Conservation (phyloP, 2,329 filamentous ascomycete genomes). For the Penicillium thymicola region DNA sequence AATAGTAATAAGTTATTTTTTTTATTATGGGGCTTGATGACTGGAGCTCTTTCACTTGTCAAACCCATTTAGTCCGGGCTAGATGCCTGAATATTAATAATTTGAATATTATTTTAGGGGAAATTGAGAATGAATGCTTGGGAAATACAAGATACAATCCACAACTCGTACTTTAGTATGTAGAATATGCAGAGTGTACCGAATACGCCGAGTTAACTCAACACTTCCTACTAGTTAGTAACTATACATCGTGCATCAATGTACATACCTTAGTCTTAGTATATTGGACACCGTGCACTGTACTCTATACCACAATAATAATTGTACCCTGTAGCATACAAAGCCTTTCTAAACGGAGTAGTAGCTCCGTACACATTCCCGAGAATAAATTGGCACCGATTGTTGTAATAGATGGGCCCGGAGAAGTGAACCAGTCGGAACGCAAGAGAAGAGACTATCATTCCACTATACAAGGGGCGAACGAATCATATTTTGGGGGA, state of each 20-base stretch:
- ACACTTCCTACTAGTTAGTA: neutral
- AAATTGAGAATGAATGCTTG: neutral
- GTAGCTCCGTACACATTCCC: neutral
- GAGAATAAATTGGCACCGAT: neutral
- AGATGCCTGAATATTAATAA: neutral
- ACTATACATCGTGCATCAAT: neutral
- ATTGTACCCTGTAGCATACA: neutral
- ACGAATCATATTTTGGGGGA: neutral
- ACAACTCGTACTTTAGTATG: constrained; percentile 3
- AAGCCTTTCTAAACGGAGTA: neutral
- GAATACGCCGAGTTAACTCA: neutral
- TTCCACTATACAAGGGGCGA: neutral
- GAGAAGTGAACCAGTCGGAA: constrained; percentile 1
- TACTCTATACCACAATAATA: neutral
- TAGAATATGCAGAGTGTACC: neutral
- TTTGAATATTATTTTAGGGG: neutral
- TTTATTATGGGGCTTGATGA: constrained; percentile 9
- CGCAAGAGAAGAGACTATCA: neutral
- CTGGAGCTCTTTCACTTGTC: neutral
- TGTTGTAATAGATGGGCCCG: neutral
- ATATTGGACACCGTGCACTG: neutral
- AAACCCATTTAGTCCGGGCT: neutral
- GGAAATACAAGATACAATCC: neutral
- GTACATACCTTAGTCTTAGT: neutral
- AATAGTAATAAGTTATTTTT: neutral